A percentile compares a stretch with the other conserved stretches of the same genome.
Evolutionary conservation across 2,329 filamentous ascomycete genomes (phyloP).

Genomic region (Stagonosporopsis cucurbitacearum): DNA sequence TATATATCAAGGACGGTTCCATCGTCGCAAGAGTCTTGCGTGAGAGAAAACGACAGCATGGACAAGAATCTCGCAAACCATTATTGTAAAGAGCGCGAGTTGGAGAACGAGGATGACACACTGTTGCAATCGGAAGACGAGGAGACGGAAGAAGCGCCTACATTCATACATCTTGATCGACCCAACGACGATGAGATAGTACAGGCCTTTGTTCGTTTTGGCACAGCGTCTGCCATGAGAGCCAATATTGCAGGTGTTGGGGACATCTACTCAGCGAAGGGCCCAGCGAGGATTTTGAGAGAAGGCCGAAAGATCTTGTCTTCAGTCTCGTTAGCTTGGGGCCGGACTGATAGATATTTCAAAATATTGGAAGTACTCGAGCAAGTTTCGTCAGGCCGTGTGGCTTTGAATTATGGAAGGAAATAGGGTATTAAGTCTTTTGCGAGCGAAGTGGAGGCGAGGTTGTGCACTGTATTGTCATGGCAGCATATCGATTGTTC

Average conservation of each 20-base stretch:
- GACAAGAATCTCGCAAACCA: neutral
- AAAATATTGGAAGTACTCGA: constrained; percentile 10
- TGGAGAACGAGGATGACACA: neutral
- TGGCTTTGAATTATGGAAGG: neutral
- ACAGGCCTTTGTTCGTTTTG: constrained; percentile 61
- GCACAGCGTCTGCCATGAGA: constrained; percentile 29
- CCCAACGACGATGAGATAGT: constrained; percentile 65
- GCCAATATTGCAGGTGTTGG: constrained; percentile 17
- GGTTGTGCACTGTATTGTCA: no score
- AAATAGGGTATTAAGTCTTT: no score
- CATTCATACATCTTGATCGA: constrained; percentile 61
- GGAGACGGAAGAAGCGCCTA: constrained; percentile 37
- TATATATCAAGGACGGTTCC: constrained; percentile 13
- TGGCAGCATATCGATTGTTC: no score
- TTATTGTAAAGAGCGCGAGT: neutral
- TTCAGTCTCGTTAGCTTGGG: constrained; percentile 16
- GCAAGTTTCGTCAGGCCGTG: constrained; percentile 6
- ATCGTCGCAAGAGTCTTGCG: neutral
- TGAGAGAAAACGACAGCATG: neutral
- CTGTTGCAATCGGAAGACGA: neutral
- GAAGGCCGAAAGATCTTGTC: constrained; percentile 19
- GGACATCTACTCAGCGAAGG: constrained; percentile 13
- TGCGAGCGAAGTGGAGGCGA: no score
- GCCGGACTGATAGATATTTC: constrained; percentile 7
- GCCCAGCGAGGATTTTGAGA: constrained; percentile 11